Percentiles rank a stretch among this genome's conserved stretches.
These are phyloP conservation scores for Cynara cardunculus DNA, from an alignment of 129 eudicot species.

Conservation along the genomic window DNA sequence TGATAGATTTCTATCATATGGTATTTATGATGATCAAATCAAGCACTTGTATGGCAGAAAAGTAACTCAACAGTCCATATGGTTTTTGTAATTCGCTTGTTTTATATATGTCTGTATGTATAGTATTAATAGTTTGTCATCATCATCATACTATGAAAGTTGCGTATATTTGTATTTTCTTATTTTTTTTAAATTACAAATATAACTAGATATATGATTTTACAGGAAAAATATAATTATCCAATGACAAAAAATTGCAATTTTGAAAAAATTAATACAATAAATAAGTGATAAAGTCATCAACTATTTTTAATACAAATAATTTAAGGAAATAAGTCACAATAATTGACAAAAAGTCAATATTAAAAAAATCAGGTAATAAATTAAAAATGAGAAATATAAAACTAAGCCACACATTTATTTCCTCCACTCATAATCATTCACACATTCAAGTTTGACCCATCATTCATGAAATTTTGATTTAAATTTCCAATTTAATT, in stretches of 20 bases:
- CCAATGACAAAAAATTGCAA: not conserved
- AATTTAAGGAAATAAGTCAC: constrained; percentile 5
- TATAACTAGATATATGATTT: not conserved
- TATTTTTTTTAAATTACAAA: too few relatives aligned
- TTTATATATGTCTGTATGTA: too few relatives aligned
- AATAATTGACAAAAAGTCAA: constrained; percentile 17
- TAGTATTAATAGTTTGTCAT: not conserved
- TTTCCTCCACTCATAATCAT: constrained; percentile 14
- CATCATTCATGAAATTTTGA: not conserved
- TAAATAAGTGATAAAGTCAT: constrained; percentile 9
- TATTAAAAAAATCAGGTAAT: not conserved
- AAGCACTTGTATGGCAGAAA: not conserved
- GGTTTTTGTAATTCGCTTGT: not conserved
- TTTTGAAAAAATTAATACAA: not conserved
- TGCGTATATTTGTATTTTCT: too few relatives aligned
- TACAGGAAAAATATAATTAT: not conserved
- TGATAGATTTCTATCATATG: too few relatives aligned
- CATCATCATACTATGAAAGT: not conserved
- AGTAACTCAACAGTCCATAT: not conserved
- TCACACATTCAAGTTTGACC: constrained; percentile 12
- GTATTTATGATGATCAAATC: too few relatives aligned
- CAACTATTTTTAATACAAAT: not conserved
- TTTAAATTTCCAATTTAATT: not conserved
- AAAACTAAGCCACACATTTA: not conserved
- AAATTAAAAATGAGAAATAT: not conserved